These are phyloP conservation scores for Ciborinia camelliae DNA, from an alignment of 2,329 filamentous ascomycete genomes.

Conservation along the genomic window DNA sequence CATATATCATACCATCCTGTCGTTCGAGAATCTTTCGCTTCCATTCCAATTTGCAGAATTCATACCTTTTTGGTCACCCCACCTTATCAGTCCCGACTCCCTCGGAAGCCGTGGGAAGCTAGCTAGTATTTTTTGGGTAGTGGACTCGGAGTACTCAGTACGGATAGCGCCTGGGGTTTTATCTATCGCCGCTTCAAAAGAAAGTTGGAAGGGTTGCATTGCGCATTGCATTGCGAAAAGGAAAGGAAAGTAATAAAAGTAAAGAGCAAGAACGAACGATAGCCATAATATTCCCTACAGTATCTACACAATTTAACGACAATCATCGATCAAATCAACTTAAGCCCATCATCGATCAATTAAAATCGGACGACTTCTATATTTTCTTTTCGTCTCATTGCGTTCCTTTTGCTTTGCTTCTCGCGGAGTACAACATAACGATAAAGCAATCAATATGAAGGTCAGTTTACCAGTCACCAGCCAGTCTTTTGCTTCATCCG, in stretches of 20 bases:
- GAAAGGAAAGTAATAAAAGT: neutral
- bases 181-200: conserved; percentile 10
- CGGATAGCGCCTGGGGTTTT: conserved; percentile 8
- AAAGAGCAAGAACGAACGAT: conserved; percentile 13
- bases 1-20: neutral
- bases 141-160: conserved; percentile 13
- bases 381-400: conserved; percentile 21
- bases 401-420: conserved; percentile 21
- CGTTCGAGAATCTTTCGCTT: neutral
- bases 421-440: conserved; percentile 23
- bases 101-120: neutral
- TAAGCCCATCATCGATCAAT: neutral
- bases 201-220: conserved; percentile 8
- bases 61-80: conserved; percentile 1
- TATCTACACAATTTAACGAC: conserved; percentile 4
- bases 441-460: conserved; percentile 33
- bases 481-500: neutral
- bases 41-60: neutral
- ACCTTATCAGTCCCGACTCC: conserved; percentile 7
- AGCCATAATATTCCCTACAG: conserved; percentile 1
- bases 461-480: conserved; percentile 20
- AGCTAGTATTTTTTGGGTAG: too few species aligned
- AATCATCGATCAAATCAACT: conserved; percentile 15
- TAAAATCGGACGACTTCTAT: neutral
- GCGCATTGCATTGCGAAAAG: conserved; percentile 15